A percentile compares a stretch with the other conserved stretches of the same genome.
Conservation (phyloP, 176 grass and related monocot genomes). For the bread wheat (Triticum aestivum) region IWGSC_CS_RefSeq_v2.1 NC_057807.1:406683256-406683755, state of each 20-base stretch:
- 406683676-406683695: neutral
- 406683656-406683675: neutral
- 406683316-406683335: conserved; percentile 93
- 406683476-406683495: conserved; percentile 67
- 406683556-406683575: conserved; percentile 97
- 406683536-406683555: conserved; percentile 87
- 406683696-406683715: neutral
- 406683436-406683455: conserved; percentile 90
- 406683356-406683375: conserved; percentile 96
- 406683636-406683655: conserved; percentile 29
- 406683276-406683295: conserved; percentile 86
- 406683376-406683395: conserved; percentile 97
- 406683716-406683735: neutral
- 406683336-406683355: conserved; percentile 89
- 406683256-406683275: conserved; percentile 72
- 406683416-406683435: conserved; percentile 90
- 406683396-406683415: conserved; percentile 98
- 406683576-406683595: conserved; percentile 99
- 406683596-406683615: conserved; percentile 99
- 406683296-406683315: conserved; percentile 89
- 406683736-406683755: neutral
- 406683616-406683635: conserved; percentile 70
- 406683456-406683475: conserved; percentile 94
- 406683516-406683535: conserved; percentile 97
- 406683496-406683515: conserved; percentile 78